These are phyloP conservation scores for Sordariomycetes sp. DNA, from an alignment of 2,329 filamentous ascomycete species.

Conservation along the genomic window DNA sequence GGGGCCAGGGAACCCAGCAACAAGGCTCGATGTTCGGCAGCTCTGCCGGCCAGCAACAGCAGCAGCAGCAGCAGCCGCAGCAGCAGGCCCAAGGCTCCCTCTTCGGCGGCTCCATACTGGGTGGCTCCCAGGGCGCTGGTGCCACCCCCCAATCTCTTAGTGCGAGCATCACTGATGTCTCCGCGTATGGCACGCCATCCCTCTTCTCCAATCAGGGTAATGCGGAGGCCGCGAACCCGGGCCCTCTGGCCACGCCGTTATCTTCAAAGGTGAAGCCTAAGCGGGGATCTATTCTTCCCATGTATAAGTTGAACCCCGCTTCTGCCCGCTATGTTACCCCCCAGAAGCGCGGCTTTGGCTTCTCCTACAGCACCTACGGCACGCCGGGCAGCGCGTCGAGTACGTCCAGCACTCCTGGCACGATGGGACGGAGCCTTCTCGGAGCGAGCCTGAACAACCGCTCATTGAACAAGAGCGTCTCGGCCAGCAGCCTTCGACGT, in stretches of 20 bases:
- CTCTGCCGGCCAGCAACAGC: slow-evolving; percentile 36
- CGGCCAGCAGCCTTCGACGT: slow-evolving; percentile 74
- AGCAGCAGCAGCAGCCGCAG: slow-evolving; percentile 21
- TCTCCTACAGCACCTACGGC: slow-evolving; percentile 86
- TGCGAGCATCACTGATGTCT: slow-evolving; percentile 71
- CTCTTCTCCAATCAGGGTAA: slow-evolving; percentile 66
- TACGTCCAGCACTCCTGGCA: slow-evolving; percentile 56
- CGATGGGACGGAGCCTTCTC: slow-evolving; percentile 53
- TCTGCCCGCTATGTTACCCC: slow-evolving; percentile 73
- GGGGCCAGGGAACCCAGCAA: slow-evolving; percentile 34
- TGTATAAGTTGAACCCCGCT: slow-evolving; percentile 77
- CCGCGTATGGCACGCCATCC: slow-evolving; percentile 80
- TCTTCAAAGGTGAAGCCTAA: slow-evolving; percentile 64
- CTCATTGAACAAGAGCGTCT: slow-evolving; percentile 76
- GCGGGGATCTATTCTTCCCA: slow-evolving; percentile 69
- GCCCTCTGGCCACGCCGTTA: slow-evolving; percentile 84
- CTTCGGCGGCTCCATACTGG: slow-evolving; percentile 48
- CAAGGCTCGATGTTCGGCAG: slow-evolving; percentile 34
- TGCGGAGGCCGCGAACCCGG: slow-evolving; percentile 59
- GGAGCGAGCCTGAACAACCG: slow-evolving; percentile 58
- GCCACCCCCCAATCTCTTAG: slow-evolving; percentile 53
- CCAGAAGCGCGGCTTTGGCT: slow-evolving; percentile 79
- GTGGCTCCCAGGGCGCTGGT: slow-evolving; percentile 33
- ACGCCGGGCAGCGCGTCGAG: slow-evolving; percentile 65
- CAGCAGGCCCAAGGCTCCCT: slow-evolving; percentile 13